Percentiles rank a stretch among this genome's conserved stretches.
Evolutionary conservation across 2,329 filamentous ascomycete genomes (phyloP).

Genomic region (Microcyclospora pomicola): DNA sequence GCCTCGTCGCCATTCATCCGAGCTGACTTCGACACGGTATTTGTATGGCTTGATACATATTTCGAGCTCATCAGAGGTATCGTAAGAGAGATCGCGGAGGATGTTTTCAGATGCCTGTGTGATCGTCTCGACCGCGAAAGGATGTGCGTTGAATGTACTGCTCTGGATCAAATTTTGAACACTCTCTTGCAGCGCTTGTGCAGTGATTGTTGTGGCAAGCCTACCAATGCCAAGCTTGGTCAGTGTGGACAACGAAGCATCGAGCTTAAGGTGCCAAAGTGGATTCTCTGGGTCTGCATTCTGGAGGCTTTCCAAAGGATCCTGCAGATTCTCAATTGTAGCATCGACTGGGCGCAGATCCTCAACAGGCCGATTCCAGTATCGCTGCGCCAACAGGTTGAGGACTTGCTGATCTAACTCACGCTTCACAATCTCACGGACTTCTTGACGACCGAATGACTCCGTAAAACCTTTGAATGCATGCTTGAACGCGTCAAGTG

Average conservation of each 20-base stretch:
- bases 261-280: slow-evolving; percentile 89
- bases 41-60: slow-evolving; percentile 99
- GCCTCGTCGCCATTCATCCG: slow-evolving; percentile 73
- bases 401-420: slow-evolving; percentile 91
- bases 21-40: slow-evolving; percentile 90
- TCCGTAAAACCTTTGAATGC: slow-evolving; percentile 91
- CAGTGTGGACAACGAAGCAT: slow-evolving; percentile 76
- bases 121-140: slow-evolving; percentile 86
- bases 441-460: slow-evolving; percentile 75
- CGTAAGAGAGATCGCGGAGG: slow-evolving; percentile 86
- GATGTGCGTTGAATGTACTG: slow-evolving; percentile 79
- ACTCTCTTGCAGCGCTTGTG: slow-evolving; percentile 71
- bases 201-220: slow-evolving; percentile 81
- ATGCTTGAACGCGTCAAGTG: slow-evolving; percentile 91
- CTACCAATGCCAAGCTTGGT: slow-evolving; percentile 91
- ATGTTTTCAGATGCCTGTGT: slow-evolving; percentile 81
- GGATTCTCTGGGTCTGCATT: slow-evolving; percentile 73
- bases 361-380: slow-evolving; percentile 94
- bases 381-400: slow-evolving; percentile 80
- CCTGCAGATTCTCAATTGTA: slow-evolving; percentile 14
- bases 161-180: slow-evolving; percentile 64
- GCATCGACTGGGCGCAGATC: slow-evolving; percentile 47
- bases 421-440: slow-evolving; percentile 76
- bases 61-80: slow-evolving; percentile 93
- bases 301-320: slow-evolving; percentile 50